Conservation (phyloP, 768 basidiomycete genomes). For the Hygrophoropsis aurantiaca region DNA sequence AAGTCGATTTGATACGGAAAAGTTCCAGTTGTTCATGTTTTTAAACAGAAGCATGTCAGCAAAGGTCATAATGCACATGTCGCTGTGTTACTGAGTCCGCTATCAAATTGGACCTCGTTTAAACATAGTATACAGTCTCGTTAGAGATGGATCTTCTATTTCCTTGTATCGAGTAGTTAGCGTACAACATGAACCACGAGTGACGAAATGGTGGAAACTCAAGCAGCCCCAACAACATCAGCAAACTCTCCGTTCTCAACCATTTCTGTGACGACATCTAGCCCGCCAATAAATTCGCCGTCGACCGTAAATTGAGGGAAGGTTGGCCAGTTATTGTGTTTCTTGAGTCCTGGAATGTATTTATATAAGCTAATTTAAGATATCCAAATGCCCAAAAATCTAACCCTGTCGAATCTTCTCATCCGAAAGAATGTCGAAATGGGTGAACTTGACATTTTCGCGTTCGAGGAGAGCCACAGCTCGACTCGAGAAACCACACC, state of each 20-base stretch:
- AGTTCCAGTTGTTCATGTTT: too few relatives aligned
- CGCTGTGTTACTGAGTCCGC: too few relatives aligned
- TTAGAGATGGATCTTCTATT: too few relatives aligned
- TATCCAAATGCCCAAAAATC: slow-evolving; percentile 12
- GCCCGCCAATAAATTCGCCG: slow-evolving; percentile 92
- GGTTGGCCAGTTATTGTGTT: slow-evolving; percentile 87
- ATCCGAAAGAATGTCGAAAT: slow-evolving; percentile 83
- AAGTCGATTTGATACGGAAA: too few relatives aligned
- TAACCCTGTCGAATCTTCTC: slow-evolving; percentile 79
- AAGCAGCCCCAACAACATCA: slow-evolving; percentile 38
- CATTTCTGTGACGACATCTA: slow-evolving; percentile 93
- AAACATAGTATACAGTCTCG: too few relatives aligned
- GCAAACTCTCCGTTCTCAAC: slow-evolving; percentile 74
- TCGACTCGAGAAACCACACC: slow-evolving; percentile 84
- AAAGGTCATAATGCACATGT: too few relatives aligned
- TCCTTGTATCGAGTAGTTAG: too few relatives aligned
- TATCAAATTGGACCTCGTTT: too few relatives aligned
- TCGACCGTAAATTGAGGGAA: slow-evolving; percentile 84
- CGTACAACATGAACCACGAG: too few relatives aligned
- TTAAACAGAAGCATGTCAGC: too few relatives aligned
- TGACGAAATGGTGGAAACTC: slow-evolving; percentile 6
- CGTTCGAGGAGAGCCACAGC: slow-evolving; percentile 68
- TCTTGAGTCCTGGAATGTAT: slow-evolving; percentile 56
- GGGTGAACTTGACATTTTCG: slow-evolving; percentile 62
- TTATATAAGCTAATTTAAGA: not conserved